phyloP scores from a whole-genome alignment of 805 yeast genomes.

The Metschnikowia baotianmanensis region DNA sequence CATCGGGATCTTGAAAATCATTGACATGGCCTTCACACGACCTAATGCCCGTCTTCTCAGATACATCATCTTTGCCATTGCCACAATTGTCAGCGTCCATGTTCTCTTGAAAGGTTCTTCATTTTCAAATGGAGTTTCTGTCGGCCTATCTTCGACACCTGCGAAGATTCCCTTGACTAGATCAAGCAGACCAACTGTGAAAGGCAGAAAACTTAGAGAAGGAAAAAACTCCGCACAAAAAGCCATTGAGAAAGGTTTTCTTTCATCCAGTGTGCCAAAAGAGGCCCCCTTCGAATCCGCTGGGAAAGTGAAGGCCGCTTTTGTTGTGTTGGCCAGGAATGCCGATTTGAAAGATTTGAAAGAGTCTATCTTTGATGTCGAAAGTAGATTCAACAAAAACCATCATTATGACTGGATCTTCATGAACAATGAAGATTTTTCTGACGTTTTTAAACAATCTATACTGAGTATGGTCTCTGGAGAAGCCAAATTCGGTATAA shows the following conservation, averaged over 20 bases:
- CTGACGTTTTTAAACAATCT: conserved; percentile 71
- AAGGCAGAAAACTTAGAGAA: neutral
- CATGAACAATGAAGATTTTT: conserved; percentile 81
- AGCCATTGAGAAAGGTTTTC: neutral
- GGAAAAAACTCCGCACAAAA: neutral
- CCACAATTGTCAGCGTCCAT: conserved; percentile 46
- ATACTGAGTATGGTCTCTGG: conserved; percentile 76
- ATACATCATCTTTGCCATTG: conserved; percentile 46
- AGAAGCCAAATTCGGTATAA: conserved; percentile 67
- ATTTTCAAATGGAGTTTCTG: too few relatives aligned
- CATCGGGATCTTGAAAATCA: too few relatives aligned
- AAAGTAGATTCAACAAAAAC: conserved; percentile 82
- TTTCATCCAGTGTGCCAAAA: neutral
- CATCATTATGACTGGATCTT: conserved; percentile 94
- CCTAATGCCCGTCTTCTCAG: conserved; percentile 48
- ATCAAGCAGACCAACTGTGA: neutral
- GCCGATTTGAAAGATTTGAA: conserved; percentile 61
- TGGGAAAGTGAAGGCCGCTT: conserved; percentile 67
- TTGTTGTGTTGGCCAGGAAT: conserved; percentile 81
- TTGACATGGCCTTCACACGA: conserved; percentile 33
- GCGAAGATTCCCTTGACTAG: too few relatives aligned
- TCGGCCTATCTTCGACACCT: neutral
- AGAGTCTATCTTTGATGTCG: conserved; percentile 70
- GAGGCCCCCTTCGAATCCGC: too few relatives aligned
- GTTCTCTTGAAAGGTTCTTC: conserved; percentile 48